Base-by-base conservation (phyloP, 2,329 filamentous ascomycete species). In the Xylaria sp. region DNA sequence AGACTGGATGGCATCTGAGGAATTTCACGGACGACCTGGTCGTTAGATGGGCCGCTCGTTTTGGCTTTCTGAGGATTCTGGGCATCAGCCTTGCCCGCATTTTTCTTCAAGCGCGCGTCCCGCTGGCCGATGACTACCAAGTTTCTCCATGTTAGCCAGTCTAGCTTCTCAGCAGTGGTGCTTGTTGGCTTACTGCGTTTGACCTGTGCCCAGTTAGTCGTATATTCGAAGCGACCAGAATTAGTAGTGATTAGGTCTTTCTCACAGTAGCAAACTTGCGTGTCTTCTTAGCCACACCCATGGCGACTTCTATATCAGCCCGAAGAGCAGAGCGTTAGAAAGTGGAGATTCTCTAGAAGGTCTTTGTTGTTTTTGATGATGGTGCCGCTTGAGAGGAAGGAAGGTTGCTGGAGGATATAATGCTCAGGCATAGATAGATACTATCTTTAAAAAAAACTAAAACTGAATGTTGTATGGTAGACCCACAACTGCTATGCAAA, bases 101-200 rank as follows among this genome's bases (percentile, higher is more conserved):
- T 96, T 81, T 93, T 90, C 80, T 95, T 94, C 56, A 96, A 84
- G 63, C 94, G 86, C 51, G 87, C 89, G 84, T 98, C 94, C 65
- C 89, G 88, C 76, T 92, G 89, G 55, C 92, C 90, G 73, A 97
- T 94, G 60, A 97, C 71, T 73, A 51, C 15, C 42, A 42, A 56
- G 15, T 50, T 36, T 22, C 17, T 20, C 17, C n/a, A 64, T 33
- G 58, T 66, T n/a, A 68, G 54, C 42, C 33, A 63, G 44, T 39
- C 44, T 17, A 54, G 6, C 4, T 39, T 51, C 54, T 57, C 22
- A n/a, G 38, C 6, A 29, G 7, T n/a, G 29, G 38, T n/a, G 42
- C 57, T 17, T 25, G 6, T 50, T n/a, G 29, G 61, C 71, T 66
- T 57, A 70, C 71, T 73, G 63, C 75, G 74, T 71, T 76, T 76